Evolutionary conservation across 2,329 filamentous ascomycete genomes (phyloP), one percentile per base, ranked within the genome.

Genomic region (Dactylellina haptotyla): DNA sequence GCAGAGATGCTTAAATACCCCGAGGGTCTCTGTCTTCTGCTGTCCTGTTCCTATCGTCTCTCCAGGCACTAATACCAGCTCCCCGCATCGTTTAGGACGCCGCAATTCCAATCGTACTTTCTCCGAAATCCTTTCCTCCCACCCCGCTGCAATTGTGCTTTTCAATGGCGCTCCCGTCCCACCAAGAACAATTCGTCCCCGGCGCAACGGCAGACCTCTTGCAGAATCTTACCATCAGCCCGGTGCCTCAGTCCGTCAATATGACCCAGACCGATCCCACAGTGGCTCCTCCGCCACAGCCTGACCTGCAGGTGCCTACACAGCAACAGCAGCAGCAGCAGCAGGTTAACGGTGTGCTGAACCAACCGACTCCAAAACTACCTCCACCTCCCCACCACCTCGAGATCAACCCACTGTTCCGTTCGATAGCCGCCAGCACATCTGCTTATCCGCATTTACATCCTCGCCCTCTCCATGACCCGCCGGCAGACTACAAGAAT

Each of bases 351-450:
- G n/a, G n/a, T n/a, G n/a, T n/a, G n/a, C 16, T 32, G 14, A 50
- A 12, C 39, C 50, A 57, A 34, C 30, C 54, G 56, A 39, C 69
- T 48, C 54, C 69, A 9, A 30, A 26, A 9, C 62, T 63, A n/a
- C 56, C 70, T 5, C 62, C 41, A 16, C 70, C 62, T 34, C 58
- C 63, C 45, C 62, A 66, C 41, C 62, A 66, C 16, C 70, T 75
- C 34, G 70, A 75, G 39, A 48, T 32, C 4, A 75, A 75, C 23
- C 70, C 70, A 25, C 28, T 75, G 32, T 75, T 67, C 70, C 58
- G 63, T 3, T 67, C 70, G 32, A 75, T 75, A 51, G 70, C 70
- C 28, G 63, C 62, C 6, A 75, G 70, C 63, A 75, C 70, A 34
- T 75, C 70, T 0, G 62, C 46, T 9, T 64, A 67, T 32, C 63